Evolutionary conservation across 2,329 filamentous ascomycete species (phyloP), one percentile per base, ranked within the genome.

Genomic region (Claviceps africana): DNA sequence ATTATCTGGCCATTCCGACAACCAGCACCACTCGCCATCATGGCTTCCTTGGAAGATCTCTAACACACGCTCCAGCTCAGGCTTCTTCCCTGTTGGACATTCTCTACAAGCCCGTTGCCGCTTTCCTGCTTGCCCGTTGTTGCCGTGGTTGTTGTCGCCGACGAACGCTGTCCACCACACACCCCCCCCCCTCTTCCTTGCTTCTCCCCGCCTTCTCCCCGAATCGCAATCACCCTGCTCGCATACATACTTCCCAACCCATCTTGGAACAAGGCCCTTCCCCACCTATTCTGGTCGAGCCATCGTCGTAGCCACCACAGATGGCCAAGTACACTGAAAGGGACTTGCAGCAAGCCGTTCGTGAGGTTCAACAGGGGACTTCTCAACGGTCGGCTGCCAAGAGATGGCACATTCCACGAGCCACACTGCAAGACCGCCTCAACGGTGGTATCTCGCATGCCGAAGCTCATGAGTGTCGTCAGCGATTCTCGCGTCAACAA

Each of bases 281-380:
- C 43, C 42, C 5, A 25, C 25, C 47, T 31, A 7, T 22, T 28
- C 13, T 25, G 30, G 30, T 21, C 45, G 45, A 48, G 30, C 44
- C 44, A 33, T 42, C 33, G 21, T 30, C 31, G 39, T 46, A 48
- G 31, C 43, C 50, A 50, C 33, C 53, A 51, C 42, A 47, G 49
- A 55, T 55, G 54, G 48, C 54, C 33, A 55, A 53, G 31, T 55
- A 55, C 51, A 55, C 51, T 11, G 54, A 55, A 47, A 53, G 49
- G 30, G 54, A 55, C 46, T 47, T 55, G 42, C 54, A 53, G 48
- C 51, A 55, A 51, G 54, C 54, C 46, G 54, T 55, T 35, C 54
- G 54, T 50, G 54, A 55, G 46, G 54, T 55, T 39, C 54, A 55
- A 21, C 54, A 53, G 49, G 54, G 54, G 19, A 53, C 54, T 31